These are phyloP conservation scores for Lodderomyces jiufengensis DNA, from an alignment of 1,139 yeast species.

Conservation along the genomic window DNA sequence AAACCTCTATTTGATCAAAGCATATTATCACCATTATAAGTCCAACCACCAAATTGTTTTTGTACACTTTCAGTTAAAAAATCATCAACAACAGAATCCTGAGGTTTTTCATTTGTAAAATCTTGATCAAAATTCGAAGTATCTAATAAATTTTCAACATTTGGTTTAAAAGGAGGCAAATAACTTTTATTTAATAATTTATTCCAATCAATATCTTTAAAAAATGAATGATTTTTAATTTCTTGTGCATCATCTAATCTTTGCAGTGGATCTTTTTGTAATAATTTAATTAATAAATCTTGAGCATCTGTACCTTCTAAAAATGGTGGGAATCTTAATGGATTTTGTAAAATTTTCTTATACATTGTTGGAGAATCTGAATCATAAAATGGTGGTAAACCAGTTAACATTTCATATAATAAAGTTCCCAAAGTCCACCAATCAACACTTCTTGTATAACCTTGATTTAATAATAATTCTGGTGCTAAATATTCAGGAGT, in stretches of 20 bases:
- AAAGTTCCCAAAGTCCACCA: slow-evolving; percentile 98
- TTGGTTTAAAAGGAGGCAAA: slow-evolving; percentile 94
- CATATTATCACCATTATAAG: slow-evolving; percentile 68
- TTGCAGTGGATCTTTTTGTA: slow-evolving; percentile 80
- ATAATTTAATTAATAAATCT: slow-evolving; percentile 68
- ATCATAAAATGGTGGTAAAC: slow-evolving; percentile 94
- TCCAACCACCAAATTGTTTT: slow-evolving; percentile 98
- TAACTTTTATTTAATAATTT: slow-evolving; percentile 82
- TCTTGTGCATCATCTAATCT: slow-evolving; percentile 83
- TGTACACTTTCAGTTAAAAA: slow-evolving; percentile 86
- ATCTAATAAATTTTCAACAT: slow-evolving; percentile 80
- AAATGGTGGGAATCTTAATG: slow-evolving; percentile 82
- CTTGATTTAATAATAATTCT: slow-evolving; percentile 84
- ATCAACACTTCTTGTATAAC: slow-evolving; percentile 92
- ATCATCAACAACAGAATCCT: slow-evolving; percentile 94
- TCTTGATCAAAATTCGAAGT: slow-evolving; percentile 92
- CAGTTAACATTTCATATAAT: slow-evolving; percentile 93
- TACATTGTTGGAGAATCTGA: slow-evolving; percentile 95
- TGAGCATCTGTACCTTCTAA: slow-evolving; percentile 83
- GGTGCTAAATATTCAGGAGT: slow-evolving; percentile 97
- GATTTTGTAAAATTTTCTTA: slow-evolving; percentile 85
- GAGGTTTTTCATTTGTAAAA: slow-evolving; percentile 89
- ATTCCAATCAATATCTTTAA: slow-evolving; percentile 88
- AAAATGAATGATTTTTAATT: slow-evolving; percentile 81
- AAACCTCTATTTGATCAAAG: too few species aligned